phyloP scores from a whole-genome alignment of 352 stramenopile genomes.

The Phytopythium boreale region DNA sequence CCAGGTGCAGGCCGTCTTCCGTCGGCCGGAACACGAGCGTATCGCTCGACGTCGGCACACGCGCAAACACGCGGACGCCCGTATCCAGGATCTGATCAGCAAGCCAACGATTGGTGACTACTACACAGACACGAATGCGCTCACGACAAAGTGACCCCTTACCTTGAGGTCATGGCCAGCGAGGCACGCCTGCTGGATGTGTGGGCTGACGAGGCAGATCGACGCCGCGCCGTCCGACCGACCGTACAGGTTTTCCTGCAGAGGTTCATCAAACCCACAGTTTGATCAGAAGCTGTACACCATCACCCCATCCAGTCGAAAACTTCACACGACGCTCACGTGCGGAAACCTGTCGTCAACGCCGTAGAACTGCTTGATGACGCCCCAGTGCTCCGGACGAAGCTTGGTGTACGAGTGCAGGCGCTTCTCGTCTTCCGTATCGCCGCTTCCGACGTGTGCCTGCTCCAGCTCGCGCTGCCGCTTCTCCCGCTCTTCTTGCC shows the following conservation, averaged over 20 bases:
- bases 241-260: slow-evolving; percentile 53
- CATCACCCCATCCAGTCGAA: no score
- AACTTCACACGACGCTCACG: slow-evolving; percentile 12
- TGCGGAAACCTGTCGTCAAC: slow-evolving; percentile 53
- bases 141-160: neutral
- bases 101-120: neutral
- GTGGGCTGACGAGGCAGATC: slow-evolving; percentile 58
- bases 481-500: slow-evolving; percentile 12
- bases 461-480: neutral
- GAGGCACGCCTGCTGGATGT: slow-evolving; percentile 50
- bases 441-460: neutral
- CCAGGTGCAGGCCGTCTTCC: slow-evolving; percentile 69
- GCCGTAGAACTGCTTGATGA: slow-evolving; percentile 66
- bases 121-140: neutral
- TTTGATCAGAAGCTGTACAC: no score
- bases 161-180: slow-evolving; percentile 50
- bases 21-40: slow-evolving; percentile 69
- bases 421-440: slow-evolving; percentile 15
- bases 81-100: slow-evolving; percentile 78
- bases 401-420: slow-evolving; percentile 56
- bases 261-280: neutral
- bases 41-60: slow-evolving; percentile 35
- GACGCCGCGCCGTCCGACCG: slow-evolving; percentile 63
- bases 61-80: slow-evolving; percentile 85
- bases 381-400: slow-evolving; percentile 42